A percentile compares a stretch with the other conserved stretches of the same genome.
Conservation (phyloP, 345 rosid genomes). For the Rhodomyrtus tomentosa region DNA sequence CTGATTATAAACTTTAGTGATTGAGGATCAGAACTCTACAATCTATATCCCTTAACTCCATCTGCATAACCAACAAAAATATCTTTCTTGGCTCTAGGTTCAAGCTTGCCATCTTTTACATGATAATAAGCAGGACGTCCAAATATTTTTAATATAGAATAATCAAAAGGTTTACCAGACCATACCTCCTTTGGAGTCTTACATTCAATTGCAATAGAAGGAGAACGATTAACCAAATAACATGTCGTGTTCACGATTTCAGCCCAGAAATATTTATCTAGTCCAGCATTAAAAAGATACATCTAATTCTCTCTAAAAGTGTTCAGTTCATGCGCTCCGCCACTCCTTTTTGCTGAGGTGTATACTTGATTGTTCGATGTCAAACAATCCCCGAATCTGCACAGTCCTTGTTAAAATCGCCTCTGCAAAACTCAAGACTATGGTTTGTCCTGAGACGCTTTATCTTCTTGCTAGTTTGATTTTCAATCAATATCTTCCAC, state of each 20-base stretch:
- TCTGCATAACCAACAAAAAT: neutral
- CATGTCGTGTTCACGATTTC: neutral
- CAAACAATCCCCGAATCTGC: neutral
- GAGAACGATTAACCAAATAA: neutral
- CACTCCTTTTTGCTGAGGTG: neutral
- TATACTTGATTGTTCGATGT: neutral
- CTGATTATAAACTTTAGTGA: neutral
- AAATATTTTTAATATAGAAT: too few relatives aligned
- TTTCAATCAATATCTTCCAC: too few relatives aligned
- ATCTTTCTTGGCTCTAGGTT: too few relatives aligned
- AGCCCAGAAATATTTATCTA: neutral
- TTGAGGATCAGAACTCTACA: neutral
- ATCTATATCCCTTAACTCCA: neutral
- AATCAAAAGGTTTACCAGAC: too few relatives aligned
- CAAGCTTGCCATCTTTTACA: too few relatives aligned
- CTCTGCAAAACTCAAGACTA: neutral
- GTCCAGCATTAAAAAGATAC: neutral
- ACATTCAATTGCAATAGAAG: neutral
- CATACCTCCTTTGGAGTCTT: neutral
- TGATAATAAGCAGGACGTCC: too few relatives aligned
- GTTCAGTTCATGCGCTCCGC: neutral
- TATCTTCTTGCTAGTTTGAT: too few relatives aligned
- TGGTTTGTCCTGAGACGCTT: neutral
- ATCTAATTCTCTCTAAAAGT: neutral
- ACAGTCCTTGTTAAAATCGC: neutral